Evolutionary conservation across 306 rosid species (phyloP), one percentile per base, ranked within the genome.

Genomic region (Vigna radiata): DNA sequence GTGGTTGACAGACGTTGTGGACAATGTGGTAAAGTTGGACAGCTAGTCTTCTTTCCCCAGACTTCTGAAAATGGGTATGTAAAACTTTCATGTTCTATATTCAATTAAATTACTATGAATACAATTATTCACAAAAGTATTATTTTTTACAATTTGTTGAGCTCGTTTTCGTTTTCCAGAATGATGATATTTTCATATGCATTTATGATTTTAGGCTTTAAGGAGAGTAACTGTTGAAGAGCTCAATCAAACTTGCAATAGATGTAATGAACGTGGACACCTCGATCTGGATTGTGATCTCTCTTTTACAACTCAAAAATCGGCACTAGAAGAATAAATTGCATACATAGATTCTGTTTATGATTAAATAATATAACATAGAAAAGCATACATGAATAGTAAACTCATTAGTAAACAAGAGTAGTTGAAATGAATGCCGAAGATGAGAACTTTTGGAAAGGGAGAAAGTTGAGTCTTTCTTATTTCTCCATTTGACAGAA

Each of bases 41-140:
- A 58, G 0, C 8, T 58, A 11, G 49, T 72, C 7, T 79, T 77
- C 63, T 79, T 72, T 79, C 82, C n/a, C 0, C 46, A 15, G 9
- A 54, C 15, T 79, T 79, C 56, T 29, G 72, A 8, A 61, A 48
- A 4, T 79, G 77, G 72, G 82, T 70, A 60, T 79, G 82, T 61
- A 17, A 52, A 39, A n/a, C 5, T 2, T 41, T 46, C 61, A 23
- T 39, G 23, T 73, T 31, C 18, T n/a, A 11, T 19, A 53, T 76
- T 17, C 21, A 33, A 25, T 27, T 23, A 52, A n/a, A 23, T 64
- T 5, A 70, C 27, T 12, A 4, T 50, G 48, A 50, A 33, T 31
- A 44, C 19, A 41, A 12, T 49, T 49, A 69, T 48, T 49, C 29
- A 8, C 60, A 49, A 16, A 1, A 7, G 1, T 49, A 11, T 31